Base-by-base conservation (phyloP, 164 flowering plant species). In the Buxus sempervirens region DNA sequence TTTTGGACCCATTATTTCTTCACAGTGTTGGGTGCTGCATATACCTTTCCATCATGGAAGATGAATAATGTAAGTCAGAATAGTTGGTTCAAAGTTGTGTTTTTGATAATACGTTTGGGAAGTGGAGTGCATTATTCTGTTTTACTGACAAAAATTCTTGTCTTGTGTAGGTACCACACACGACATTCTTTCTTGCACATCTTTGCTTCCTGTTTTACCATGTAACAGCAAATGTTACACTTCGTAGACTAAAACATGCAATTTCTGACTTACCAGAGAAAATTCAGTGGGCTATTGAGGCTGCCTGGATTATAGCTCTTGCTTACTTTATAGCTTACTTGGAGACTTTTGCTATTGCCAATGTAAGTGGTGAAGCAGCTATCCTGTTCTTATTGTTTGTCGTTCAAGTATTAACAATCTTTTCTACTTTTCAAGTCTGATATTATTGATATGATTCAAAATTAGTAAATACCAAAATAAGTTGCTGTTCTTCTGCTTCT, bases 1-100 rank as follows among this genome's bases (percentile, higher is more conserved):
- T 95, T 92, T 71, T 95, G 99, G 98, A 92, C 99, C 54, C 99
- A 95, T 73, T 95, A 95, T 75, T 95, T 95, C 80, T 95, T 95
- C 86, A 89, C 88, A n/a, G 97, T 95, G 53, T 73, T 95, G 82
- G 99, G 99, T 62, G 99, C 99, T 74, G 83, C 99, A 36, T 92
- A 95, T 68, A 90, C 97, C 60, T 95, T 95, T 73, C 99, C 99
- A 41, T 95, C 98, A 32, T 95, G 98, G 97, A 92, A 66, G 80
- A 95, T 95, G 99, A 95, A 95, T 72, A 77, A 92, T 78, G 99
- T 95, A 82, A 85, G 94, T 70, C 22, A 45, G 36, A 26, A 65
- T 45, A 45, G 1, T 45, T 45, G 51, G 51, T 45, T 41, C 8
- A 5, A 7, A 6, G 23, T 55, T 22, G 16, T 70, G n/a, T 56